Base-by-base conservation (phyloP, 768 basidiomycete genomes). In the Hemileccinum rubropunctum region DNA sequence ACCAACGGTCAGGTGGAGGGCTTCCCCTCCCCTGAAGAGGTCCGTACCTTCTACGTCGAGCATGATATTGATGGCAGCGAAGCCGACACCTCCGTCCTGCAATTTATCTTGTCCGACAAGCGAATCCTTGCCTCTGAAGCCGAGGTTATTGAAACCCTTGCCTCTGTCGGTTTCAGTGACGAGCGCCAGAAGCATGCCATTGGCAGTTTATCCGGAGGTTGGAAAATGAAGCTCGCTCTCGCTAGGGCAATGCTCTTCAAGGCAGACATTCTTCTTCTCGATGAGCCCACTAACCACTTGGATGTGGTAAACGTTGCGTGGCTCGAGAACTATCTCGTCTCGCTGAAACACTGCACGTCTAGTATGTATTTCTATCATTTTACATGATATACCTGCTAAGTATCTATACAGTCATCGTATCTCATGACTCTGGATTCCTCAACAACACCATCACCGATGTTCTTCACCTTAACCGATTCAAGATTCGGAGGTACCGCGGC, bases 141-240 rank as follows among this genome's bases (percentile, higher is more conserved):
- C 53, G 94, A 97, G 67, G 69, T 87, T 68, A 70, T 88, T 42
- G 80, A 84, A 68, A 90, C 89, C 46, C 85, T 98, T 49, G 82
- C 85, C 18, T 88, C 91, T 44, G 95, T 97, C 65, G 95, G 95
- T 55, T 98, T 98, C 82, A 82, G 73, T 56, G 89, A 86, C 53
- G 89, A 85, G 62, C 86, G 94, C 57, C 95, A 97, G 74, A 76
- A 73, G 57, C 79, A 88, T 54, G 73, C 91, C 35, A 97, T 97
- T 58, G 91, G 94, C 57, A 84, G 84, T 51, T 76, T 98, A 35
- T 98, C 95, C 38, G 95, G 95, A 82, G 95, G 95, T 78, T 97
- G 95, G 95, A 98, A 98, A 82, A 98, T 98, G 95, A 98, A 97
- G 82, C 86, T 98, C 56, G 95, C 95, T 35, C 83, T 98, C 53